Evolutionary conservation across 2,329 filamentous ascomycete genomes (phyloP).

Genomic region (Blastomyces parvus): DNA sequence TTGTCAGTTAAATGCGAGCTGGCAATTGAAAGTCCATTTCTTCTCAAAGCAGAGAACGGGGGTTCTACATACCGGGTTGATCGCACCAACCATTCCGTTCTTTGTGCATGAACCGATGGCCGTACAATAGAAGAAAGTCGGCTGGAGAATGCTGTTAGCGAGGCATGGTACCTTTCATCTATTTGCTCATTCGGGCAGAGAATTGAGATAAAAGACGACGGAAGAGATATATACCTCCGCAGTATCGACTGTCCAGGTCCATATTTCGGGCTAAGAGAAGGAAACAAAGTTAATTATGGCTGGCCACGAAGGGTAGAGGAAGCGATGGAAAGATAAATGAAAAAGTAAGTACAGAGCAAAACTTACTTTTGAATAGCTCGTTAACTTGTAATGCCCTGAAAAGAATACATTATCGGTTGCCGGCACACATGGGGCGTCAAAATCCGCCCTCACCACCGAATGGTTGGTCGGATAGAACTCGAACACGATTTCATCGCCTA

Average conservation of each 20-base stretch:
- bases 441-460: constrained; percentile 54
- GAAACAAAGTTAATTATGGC: not conserved
- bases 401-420: constrained; percentile 28
- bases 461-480: constrained; percentile 55
- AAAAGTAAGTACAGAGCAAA: not conserved
- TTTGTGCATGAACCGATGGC: constrained; percentile 55
- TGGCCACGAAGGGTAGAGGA: not conserved
- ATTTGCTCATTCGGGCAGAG: not conserved
- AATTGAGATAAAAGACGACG: not conserved
- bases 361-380: not conserved
- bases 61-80: constrained; percentile 51
- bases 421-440: constrained; percentile 52
- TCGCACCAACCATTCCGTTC: constrained; percentile 64
- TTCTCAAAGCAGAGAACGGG: not conserved
- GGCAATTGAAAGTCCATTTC: not conserved
- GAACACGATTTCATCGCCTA: constrained; percentile 40
- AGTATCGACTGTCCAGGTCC: not conserved
- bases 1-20: constrained; percentile 10
- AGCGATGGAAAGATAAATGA: not conserved
- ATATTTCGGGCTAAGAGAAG: not conserved
- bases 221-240: not conserved
- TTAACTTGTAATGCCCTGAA: constrained; percentile 18
- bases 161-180: not conserved
- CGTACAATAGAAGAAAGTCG: constrained; percentile 62
- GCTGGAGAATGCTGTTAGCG: constrained; percentile 22